phyloP scores from a whole-genome alignment of 257 asterid species.

The Hygrophila difformis region DNA sequence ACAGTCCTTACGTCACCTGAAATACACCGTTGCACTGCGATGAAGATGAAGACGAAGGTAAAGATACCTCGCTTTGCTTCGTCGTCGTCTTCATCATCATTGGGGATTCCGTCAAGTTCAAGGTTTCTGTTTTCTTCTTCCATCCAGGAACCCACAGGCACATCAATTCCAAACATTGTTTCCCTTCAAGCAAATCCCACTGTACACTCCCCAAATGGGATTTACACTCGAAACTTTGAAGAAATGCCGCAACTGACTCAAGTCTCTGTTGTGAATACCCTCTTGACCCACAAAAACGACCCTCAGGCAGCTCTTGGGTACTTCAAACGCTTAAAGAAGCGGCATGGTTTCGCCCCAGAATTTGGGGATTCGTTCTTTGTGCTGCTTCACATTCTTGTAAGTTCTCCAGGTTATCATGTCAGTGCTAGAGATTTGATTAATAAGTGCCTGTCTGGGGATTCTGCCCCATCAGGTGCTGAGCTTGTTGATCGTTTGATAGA shows the following conservation, averaged over 20 bases:
- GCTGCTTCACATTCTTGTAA: constrained; percentile 62
- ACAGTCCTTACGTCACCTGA: too few species aligned
- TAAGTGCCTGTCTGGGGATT: constrained; percentile 29
- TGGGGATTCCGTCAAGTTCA: too few species aligned
- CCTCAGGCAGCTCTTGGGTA: constrained; percentile 51
- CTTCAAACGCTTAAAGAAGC: constrained; percentile 33
- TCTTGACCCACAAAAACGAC: constrained; percentile 38
- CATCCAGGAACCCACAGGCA: too few species aligned
- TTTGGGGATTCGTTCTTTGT: constrained; percentile 49
- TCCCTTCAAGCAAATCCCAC: too few species aligned
- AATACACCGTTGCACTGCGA: too few species aligned
- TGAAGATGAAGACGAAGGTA: too few species aligned
- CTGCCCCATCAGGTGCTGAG: constrained; percentile 30
- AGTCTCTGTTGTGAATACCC: constrained; percentile 29
- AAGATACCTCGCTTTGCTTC: too few species aligned
- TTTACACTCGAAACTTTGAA: too few species aligned
- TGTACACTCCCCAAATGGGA: too few species aligned
- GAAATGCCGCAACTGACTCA: constrained; percentile 21
- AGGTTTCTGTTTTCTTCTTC: too few species aligned
- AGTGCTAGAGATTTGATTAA: constrained; percentile 33
- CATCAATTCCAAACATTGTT: too few species aligned
- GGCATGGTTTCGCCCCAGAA: constrained; percentile 33
- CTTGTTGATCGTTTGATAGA: constrained; percentile 36
- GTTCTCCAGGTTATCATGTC: constrained; percentile 27
- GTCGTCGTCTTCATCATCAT: too few species aligned